Conservation (phyloP, 805 yeast genomes). For the Saturnispora saitoi region DNA sequence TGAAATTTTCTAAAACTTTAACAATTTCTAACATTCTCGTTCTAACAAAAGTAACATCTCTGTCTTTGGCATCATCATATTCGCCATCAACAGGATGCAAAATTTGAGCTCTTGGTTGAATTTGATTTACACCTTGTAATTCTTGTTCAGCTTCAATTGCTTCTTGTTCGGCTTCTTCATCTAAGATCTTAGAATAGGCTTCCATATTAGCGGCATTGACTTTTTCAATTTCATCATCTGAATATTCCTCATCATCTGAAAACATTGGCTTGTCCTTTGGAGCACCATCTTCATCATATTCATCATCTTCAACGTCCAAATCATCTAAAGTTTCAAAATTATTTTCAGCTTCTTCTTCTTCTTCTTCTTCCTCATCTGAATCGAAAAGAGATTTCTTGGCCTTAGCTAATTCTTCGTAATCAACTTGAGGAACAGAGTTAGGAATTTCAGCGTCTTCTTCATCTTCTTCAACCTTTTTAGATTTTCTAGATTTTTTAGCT, state of each 20-base stretch:
- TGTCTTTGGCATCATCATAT: slow-evolving; percentile 31
- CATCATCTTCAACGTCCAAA: slow-evolving; percentile 23
- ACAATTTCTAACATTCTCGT: slow-evolving; percentile 94
- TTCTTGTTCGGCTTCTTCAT: slow-evolving; percentile 47
- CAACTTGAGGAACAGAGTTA: slow-evolving; percentile 54
- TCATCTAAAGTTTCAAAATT: slow-evolving; percentile 22
- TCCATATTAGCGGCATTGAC: slow-evolving; percentile 81
- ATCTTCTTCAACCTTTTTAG: slow-evolving; percentile 19
- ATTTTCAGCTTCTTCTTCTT: slow-evolving; percentile 39
- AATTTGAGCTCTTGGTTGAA: slow-evolving; percentile 68
- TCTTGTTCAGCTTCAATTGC: slow-evolving; percentile 57
- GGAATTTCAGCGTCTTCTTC: slow-evolving; percentile 34
- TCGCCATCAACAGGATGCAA: slow-evolving; percentile 66
- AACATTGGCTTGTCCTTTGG: slow-evolving; percentile 61
- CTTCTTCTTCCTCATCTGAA: slow-evolving; percentile 53
- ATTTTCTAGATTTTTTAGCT: slow-evolving; percentile 15
- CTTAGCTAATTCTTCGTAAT: slow-evolving; percentile 53
- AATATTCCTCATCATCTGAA: slow-evolving; percentile 64
- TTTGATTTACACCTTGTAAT: slow-evolving; percentile 46
- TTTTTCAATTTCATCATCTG: slow-evolving; percentile 55
- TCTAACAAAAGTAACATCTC: slow-evolving; percentile 70
- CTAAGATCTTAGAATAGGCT: slow-evolving; percentile 59
- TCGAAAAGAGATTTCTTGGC: slow-evolving; percentile 73
- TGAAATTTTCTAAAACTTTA: slow-evolving; percentile 87
- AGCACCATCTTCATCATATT: slow-evolving; percentile 45